These are phyloP conservation scores for Aspergillus bridgeri DNA, from an alignment of 495 filamentous ascomycete genomes.

Conservation along the genomic window DNA sequence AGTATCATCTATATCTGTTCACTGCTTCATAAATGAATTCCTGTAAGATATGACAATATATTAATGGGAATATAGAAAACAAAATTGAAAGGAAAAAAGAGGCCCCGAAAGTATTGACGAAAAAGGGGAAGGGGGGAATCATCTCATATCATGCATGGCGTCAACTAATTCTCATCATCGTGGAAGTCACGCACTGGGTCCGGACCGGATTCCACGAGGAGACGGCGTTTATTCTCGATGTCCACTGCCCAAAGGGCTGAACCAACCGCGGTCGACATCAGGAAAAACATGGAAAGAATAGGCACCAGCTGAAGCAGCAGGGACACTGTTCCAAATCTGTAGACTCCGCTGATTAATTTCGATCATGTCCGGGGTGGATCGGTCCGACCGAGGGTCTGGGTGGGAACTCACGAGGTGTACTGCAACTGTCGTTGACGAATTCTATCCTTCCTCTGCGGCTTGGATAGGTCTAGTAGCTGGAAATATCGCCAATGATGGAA, in stretches of 20 bases:
- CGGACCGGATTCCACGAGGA: conserved; percentile 21
- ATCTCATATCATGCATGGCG: conserved; percentile 20
- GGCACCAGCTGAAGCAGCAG: conserved; percentile 61
- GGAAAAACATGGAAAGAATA: conserved; percentile 62
- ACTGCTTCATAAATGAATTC: background rate
- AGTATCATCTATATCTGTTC: background rate
- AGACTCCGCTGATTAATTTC: conserved; percentile 1
- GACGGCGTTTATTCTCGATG: conserved; percentile 48
- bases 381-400: background rate
- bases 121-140: background rate
- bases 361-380: conserved; percentile 7
- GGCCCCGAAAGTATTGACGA: background rate
- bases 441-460: conserved; percentile 53
- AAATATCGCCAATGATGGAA: conserved; percentile 68
- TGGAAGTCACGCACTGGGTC: conserved; percentile 24
- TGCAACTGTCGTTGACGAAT: conserved; percentile 49
- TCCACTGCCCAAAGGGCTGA: conserved; percentile 60
- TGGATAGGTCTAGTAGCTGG: conserved; percentile 53
- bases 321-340: conserved; percentile 59
- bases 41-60: background rate
- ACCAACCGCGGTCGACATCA: conserved; percentile 62
- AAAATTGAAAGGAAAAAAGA: background rate
- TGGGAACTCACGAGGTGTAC: conserved; percentile 57
- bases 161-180: conserved; percentile 28
- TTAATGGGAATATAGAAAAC: background rate